Evolutionary conservation across 352 stramenopile species (phyloP).

Genomic region (Globisporangium apiculatum): DNA sequence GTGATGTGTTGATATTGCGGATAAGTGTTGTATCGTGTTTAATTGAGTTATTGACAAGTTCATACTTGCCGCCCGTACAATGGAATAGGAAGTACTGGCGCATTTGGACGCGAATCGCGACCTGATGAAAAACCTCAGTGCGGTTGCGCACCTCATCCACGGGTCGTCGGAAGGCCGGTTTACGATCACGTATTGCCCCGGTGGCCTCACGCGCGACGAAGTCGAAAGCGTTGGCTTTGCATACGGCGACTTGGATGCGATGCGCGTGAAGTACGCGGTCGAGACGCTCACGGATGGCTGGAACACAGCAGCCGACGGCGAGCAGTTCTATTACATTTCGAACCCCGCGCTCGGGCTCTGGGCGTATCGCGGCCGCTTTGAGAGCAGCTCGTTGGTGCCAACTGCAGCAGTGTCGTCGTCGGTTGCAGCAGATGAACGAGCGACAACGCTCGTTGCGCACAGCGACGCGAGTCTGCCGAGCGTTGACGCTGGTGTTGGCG

Average conservation of each 20-base stretch:
- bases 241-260: conserved; percentile 84
- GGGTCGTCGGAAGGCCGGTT: conserved; percentile 97
- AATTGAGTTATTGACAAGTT: too few relatives aligned
- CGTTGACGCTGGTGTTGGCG: conserved; percentile 63
- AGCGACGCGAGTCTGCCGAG: conserved; percentile 45
- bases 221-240: conserved; percentile 91
- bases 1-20: conserved; percentile 6
- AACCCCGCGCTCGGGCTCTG: conserved; percentile 96
- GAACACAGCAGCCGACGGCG: conserved; percentile 73
- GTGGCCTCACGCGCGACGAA: conserved; percentile 89
- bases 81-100: conserved; percentile 81
- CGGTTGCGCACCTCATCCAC: conserved; percentile 95
- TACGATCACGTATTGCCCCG: conserved; percentile 91
- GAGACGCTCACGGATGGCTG: conserved; percentile 88
- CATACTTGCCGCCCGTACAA: too few relatives aligned
- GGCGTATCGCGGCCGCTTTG: conserved; percentile 85
- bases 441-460: conserved; percentile 22
- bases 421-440: conserved; percentile 3
- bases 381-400: conserved; percentile 13
- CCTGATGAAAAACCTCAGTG: conserved; percentile 93
- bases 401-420: conserved; percentile 16
- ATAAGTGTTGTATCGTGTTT: background rate
- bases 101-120: conserved; percentile 89
- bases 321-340: conserved; percentile 95
- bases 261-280: conserved; percentile 81